Percentiles rank a stretch among this genome's conserved stretches.
These are phyloP conservation scores for Phaeosphaeriaceae sp. DNA, from an alignment of 2,329 filamentous ascomycete genomes.

Conservation along the genomic window DNA sequence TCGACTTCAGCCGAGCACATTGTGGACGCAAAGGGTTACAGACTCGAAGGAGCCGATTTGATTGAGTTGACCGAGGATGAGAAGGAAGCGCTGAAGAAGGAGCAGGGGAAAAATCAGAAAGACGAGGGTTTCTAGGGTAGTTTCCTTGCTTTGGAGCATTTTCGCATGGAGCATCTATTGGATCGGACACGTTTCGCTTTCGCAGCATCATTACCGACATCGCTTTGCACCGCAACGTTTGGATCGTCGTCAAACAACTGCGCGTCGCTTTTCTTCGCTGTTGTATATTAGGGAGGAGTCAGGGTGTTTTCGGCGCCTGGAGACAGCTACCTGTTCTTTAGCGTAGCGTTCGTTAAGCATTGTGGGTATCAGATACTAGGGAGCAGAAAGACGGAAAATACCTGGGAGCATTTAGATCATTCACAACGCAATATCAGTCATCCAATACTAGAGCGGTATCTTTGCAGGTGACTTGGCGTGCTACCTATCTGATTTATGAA, in stretches of 20 bases:
- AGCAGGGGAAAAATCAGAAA: slow-evolving; percentile 41
- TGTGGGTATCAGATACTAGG: not conserved
- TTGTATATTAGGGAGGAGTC: not conserved
- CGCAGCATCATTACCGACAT: not conserved
- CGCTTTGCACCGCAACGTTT: not conserved
- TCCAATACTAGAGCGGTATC: not conserved
- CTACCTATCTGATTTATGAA: too few species aligned
- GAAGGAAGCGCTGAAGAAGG: slow-evolving; percentile 31
- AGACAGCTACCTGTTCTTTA: not conserved
- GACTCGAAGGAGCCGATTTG: slow-evolving; percentile 41
- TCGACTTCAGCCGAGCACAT: slow-evolving; percentile 37
- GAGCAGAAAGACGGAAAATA: not conserved
- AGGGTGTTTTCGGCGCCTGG: not conserved
- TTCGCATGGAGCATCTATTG: not conserved
- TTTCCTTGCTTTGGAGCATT: not conserved
- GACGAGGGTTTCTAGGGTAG: slow-evolving; percentile 40
- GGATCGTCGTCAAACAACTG: not conserved
- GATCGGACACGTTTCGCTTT: not conserved
- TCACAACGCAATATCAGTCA: not conserved
- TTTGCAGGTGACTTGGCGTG: not conserved
- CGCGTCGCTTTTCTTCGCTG: not conserved
- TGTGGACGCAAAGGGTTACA: slow-evolving; percentile 44
- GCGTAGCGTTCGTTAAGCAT: not conserved
- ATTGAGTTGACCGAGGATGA: slow-evolving; percentile 41
- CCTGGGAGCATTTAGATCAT: not conserved